Conservation (phyloP, 257 asterid species). For the Solanum commersonii region DNA sequence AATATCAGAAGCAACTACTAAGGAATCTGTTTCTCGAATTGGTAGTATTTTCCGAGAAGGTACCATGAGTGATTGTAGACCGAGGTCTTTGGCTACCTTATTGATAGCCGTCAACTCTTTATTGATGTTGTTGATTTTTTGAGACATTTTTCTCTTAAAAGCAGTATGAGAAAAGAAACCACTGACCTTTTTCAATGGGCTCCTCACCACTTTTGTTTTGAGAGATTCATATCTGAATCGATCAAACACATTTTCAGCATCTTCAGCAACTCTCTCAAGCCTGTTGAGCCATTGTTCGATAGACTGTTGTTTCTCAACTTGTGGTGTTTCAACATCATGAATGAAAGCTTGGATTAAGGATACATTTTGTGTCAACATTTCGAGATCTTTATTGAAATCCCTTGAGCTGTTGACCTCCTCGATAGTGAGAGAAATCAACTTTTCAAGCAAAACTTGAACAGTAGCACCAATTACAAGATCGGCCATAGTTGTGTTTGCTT, state of each 20-base stretch:
- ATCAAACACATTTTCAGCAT: conserved; percentile 9
- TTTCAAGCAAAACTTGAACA: not conserved
- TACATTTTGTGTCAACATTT: not conserved
- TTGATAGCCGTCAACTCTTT: not conserved
- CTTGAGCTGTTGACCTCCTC: not conserved
- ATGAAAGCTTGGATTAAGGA: not conserved
- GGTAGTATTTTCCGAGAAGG: not conserved
- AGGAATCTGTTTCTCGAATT: not conserved
- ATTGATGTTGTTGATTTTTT: conserved; percentile 1
- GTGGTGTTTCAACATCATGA: not conserved
- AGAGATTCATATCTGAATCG: conserved; percentile 6
- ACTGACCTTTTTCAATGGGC: not conserved
- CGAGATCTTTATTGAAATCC: not conserved
- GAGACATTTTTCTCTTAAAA: not conserved
- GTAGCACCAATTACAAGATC: not conserved
- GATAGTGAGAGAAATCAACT: not conserved
- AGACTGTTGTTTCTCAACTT: not conserved
- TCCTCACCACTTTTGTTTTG: no score
- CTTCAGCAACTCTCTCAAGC: conserved; percentile 3
- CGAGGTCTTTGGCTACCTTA: not conserved
- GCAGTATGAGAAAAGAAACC: not conserved
- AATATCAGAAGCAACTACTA: not conserved
- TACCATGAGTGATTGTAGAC: not conserved
- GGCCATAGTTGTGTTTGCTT: not conserved
- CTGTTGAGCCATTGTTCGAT: conserved; percentile 1